Evolutionary conservation across 2,329 filamentous ascomycete genomes (phyloP).

Genomic region (Coniochaeta sp.): DNA sequence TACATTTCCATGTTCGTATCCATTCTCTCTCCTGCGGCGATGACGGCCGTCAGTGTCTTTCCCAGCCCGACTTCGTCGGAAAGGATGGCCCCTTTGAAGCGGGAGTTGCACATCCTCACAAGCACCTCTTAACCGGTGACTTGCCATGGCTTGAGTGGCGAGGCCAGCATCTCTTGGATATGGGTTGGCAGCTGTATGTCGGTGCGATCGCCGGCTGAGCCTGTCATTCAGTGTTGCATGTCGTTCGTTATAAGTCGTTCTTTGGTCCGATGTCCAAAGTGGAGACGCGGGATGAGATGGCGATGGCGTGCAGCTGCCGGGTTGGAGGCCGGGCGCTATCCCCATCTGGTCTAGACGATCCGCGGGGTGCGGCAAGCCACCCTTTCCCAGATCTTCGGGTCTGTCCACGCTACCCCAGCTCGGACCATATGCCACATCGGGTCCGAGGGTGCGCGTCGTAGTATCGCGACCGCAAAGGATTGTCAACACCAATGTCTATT

Average conservation of each 20-base stretch:
- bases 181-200: no score
- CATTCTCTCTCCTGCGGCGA: no score
- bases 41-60: no score
- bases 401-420: background rate
- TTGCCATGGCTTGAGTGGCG: no score
- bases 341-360: background rate
- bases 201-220: no score
- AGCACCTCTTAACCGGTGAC: no score
- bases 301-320: background rate
- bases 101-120: no score
- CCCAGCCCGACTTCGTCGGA: no score
- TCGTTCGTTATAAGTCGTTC: background rate
- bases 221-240: no score
- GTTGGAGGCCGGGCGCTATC: background rate
- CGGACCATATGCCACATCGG: background rate
- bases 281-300: background rate
- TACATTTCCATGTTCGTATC: no score
- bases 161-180: no score
- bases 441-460: background rate
- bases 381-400: background rate
- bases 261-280: background rate
- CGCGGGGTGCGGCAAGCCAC: background rate
- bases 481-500: background rate
- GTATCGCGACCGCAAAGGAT: background rate
- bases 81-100: no score